phyloP scores from a whole-genome alignment of 768 basidiomycete species.

The Leccinellum luteum region DNA sequence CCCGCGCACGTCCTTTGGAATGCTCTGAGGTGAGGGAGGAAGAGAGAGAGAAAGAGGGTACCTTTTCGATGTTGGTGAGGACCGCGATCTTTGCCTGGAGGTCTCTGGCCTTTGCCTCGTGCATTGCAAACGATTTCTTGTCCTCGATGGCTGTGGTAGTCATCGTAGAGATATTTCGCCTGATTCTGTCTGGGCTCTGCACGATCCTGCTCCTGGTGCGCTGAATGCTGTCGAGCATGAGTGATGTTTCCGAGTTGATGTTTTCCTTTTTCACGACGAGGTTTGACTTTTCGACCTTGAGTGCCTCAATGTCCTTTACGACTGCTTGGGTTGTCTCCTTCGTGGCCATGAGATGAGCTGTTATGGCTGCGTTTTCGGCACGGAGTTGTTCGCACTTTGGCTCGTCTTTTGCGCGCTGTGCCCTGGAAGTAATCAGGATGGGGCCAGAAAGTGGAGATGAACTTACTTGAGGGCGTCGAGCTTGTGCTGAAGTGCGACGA shows the following conservation, averaged over 20 bases:
- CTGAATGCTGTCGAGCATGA: constrained; percentile 56
- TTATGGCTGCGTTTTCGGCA: constrained; percentile 58
- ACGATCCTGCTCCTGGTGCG: constrained; percentile 76
- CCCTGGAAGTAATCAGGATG: constrained; percentile 36
- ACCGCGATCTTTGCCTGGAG: constrained; percentile 71
- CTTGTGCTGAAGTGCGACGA: constrained; percentile 48
- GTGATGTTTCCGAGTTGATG: constrained; percentile 57
- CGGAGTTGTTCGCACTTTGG: constrained; percentile 60
- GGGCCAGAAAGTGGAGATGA: background rate
- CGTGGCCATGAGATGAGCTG: constrained; percentile 64
- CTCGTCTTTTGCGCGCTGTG: constrained; percentile 65
- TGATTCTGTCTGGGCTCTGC: constrained; percentile 88
- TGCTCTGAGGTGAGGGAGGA: background rate
- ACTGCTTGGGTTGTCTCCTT: constrained; percentile 60
- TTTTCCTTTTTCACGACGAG: constrained; percentile 68
- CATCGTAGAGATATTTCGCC: constrained; percentile 80
- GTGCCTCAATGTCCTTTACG: constrained; percentile 63
- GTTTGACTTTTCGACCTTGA: constrained; percentile 68
- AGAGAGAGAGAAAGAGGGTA: constrained; percentile 20
- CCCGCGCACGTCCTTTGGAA: constrained; percentile 59
- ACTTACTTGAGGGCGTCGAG: constrained; percentile 57
- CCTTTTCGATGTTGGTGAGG: constrained; percentile 74
- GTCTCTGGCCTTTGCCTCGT: constrained; percentile 76
- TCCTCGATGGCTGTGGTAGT: constrained; percentile 63
- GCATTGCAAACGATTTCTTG: constrained; percentile 58